These are phyloP conservation scores for Phoenix roebelenii DNA, from an alignment of 176 grass and related monocot genomes.

Conservation along the genomic window DNA sequence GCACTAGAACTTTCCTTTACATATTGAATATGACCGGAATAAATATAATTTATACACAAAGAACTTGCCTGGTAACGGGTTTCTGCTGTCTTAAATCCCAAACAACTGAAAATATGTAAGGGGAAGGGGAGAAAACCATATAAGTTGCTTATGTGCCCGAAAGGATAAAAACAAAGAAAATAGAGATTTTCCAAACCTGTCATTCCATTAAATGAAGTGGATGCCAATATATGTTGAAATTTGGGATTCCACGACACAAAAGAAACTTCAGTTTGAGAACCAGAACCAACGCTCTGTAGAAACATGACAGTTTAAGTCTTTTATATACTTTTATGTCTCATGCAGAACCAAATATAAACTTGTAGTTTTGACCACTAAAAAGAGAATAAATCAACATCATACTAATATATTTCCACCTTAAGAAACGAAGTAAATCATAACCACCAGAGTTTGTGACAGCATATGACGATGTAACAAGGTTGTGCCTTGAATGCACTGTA, in stretches of 20 bases:
- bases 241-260: slow-evolving; percentile 95
- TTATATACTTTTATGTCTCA: not conserved
- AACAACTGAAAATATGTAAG: slow-evolving; percentile 53
- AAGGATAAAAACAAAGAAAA: slow-evolving; percentile 9
- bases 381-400: too few species aligned
- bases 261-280: slow-evolving; percentile 79
- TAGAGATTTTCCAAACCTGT: slow-evolving; percentile 38
- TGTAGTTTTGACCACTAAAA: too few species aligned
- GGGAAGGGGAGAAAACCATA: slow-evolving; percentile 3
- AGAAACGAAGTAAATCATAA: too few species aligned
- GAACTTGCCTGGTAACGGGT: slow-evolving; percentile 70
- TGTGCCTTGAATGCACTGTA: too few species aligned
- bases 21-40: slow-evolving; percentile 4
- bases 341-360: not conserved
- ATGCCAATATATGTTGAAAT: slow-evolving; percentile 84
- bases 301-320: not conserved
- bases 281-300: slow-evolving; percentile 71
- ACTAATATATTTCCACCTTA: too few species aligned
- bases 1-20: not conserved
- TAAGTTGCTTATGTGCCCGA: slow-evolving; percentile 18
- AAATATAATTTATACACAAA: slow-evolving; percentile 3
- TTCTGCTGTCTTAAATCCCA: slow-evolving; percentile 96
- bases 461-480: too few species aligned
- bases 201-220: slow-evolving; percentile 86
- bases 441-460: too few species aligned